These are phyloP conservation scores for Fusarium camptoceras DNA, from an alignment of 2,329 filamentous ascomycete genomes.

Conservation along the genomic window DNA sequence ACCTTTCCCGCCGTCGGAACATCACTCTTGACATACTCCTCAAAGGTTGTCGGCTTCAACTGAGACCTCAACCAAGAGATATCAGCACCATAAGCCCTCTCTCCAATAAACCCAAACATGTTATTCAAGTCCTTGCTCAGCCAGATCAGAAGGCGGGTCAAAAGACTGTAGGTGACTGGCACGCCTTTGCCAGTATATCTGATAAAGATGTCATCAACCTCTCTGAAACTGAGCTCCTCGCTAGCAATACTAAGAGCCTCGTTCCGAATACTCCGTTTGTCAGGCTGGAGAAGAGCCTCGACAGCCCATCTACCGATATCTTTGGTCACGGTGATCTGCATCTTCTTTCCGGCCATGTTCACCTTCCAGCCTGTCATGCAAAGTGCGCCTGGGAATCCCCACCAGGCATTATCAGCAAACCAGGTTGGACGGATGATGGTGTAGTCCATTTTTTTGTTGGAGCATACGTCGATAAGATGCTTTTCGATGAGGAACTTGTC, in stretches of 20 bases:
- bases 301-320: constrained; percentile 44
- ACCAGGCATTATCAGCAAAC: constrained; percentile 45
- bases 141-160: constrained; percentile 41
- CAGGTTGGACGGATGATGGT: constrained; percentile 48
- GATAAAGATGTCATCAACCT: constrained; percentile 37
- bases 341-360: constrained; percentile 43
- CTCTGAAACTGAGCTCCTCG: constrained; percentile 41
- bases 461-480: constrained; percentile 59
- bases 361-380: constrained; percentile 47
- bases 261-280: constrained; percentile 33
- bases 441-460: constrained; percentile 40
- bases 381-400: constrained; percentile 43
- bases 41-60: constrained; percentile 40
- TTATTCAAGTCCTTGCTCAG: constrained; percentile 38
- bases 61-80: constrained; percentile 32
- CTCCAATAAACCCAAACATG: constrained; percentile 41
- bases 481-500: constrained; percentile 70
- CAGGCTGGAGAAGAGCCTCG: constrained; percentile 32
- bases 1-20: constrained; percentile 8
- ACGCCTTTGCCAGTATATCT: constrained; percentile 38
- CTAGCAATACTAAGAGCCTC: constrained; percentile 43
- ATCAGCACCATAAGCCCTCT: constrained; percentile 41
- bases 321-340: constrained; percentile 44
- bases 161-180: constrained; percentile 35
- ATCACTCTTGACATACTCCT: constrained; percentile 33